phyloP scores from a whole-genome alignment of 1,139 yeast genomes.

The Insectozyma bohioensis region DNA sequence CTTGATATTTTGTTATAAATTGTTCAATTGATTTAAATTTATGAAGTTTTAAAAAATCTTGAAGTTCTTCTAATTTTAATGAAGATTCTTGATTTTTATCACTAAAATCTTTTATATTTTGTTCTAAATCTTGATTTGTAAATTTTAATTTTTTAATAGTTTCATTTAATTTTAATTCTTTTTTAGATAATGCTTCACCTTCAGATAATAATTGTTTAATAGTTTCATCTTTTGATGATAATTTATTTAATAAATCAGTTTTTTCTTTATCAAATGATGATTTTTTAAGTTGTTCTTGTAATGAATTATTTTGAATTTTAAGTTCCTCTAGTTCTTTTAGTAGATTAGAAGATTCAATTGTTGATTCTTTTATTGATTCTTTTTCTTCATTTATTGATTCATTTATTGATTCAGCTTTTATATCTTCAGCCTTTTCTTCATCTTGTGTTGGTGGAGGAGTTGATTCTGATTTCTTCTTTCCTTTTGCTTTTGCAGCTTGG shows the following conservation, averaged over 20 bases:
- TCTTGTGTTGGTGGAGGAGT: slow-evolving; percentile 10
- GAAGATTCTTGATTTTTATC: slow-evolving; percentile 31
- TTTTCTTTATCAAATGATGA: slow-evolving; percentile 14
- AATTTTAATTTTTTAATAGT: slow-evolving; percentile 62
- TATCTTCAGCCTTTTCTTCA: slow-evolving; percentile 7
- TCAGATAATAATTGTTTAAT: slow-evolving; percentile 65
- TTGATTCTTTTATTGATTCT: background rate
- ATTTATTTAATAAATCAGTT: slow-evolving; percentile 20
- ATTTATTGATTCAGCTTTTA: background rate
- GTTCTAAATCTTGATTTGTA: slow-evolving; percentile 45
- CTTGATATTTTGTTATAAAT: slow-evolving; percentile 21
- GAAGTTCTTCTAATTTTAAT: slow-evolving; percentile 31
- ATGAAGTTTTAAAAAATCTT: slow-evolving; percentile 28
- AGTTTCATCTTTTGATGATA: slow-evolving; percentile 53
- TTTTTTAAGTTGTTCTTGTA: slow-evolving; percentile 7
- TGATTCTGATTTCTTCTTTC: slow-evolving; percentile 24
- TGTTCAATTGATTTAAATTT: slow-evolving; percentile 29
- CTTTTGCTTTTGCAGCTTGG: slow-evolving; percentile 73
- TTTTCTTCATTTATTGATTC: background rate
- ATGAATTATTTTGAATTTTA: slow-evolving; percentile 6
- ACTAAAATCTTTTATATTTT: slow-evolving; percentile 35
- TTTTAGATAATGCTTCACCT: slow-evolving; percentile 74
- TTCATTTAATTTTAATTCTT: slow-evolving; percentile 69
- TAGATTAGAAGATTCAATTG: background rate
- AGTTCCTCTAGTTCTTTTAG: slow-evolving; percentile 10